A percentile compares a stretch with the other conserved stretches of the same genome.
phyloP scores from a whole-genome alignment of 495 filamentous ascomycete species.

The Chaetomium tenue region DNA sequence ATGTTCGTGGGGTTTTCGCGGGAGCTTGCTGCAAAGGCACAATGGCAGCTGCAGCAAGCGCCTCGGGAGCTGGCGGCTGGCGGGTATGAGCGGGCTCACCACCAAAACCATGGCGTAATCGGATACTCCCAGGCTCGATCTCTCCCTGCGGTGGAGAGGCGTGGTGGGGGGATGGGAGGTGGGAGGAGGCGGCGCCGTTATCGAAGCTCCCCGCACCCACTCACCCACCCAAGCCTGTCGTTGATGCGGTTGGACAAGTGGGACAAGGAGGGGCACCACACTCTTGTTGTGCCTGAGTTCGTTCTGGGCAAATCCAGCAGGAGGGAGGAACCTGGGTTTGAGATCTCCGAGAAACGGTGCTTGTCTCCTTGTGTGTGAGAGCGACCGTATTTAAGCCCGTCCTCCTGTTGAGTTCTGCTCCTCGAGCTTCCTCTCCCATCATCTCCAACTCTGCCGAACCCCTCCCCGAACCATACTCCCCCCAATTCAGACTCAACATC shows the following conservation, averaged over 20 bases:
- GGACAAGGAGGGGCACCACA: constrained; percentile 20
- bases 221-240: constrained; percentile 13
- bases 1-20: constrained; percentile 23
- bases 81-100: constrained; percentile 11
- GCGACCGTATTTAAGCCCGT: constrained; percentile 22
- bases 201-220: constrained; percentile 24
- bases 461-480: constrained; percentile 5
- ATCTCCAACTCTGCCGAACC: constrained; percentile 1
- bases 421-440: constrained; percentile 15
- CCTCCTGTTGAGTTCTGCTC: constrained; percentile 11
- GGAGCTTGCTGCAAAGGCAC: constrained; percentile 17
- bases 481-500: constrained; percentile 9
- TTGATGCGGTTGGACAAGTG: constrained; percentile 20
- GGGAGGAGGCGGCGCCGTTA: neutral
- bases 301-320: constrained; percentile 1
- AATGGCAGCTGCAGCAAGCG: constrained; percentile 2
- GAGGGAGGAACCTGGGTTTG: neutral
- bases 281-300: neutral
- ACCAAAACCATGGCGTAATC: constrained; percentile 36
- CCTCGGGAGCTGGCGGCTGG: constrained; percentile 8
- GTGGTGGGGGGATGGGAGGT: constrained; percentile 1
- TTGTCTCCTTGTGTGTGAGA: neutral
- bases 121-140: constrained; percentile 4
- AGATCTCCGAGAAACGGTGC: constrained; percentile 32
- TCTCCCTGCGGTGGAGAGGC: constrained; percentile 3